phyloP scores from a whole-genome alignment of 192 early-diverging fungal species.

The Mortierella alpina region DNA sequence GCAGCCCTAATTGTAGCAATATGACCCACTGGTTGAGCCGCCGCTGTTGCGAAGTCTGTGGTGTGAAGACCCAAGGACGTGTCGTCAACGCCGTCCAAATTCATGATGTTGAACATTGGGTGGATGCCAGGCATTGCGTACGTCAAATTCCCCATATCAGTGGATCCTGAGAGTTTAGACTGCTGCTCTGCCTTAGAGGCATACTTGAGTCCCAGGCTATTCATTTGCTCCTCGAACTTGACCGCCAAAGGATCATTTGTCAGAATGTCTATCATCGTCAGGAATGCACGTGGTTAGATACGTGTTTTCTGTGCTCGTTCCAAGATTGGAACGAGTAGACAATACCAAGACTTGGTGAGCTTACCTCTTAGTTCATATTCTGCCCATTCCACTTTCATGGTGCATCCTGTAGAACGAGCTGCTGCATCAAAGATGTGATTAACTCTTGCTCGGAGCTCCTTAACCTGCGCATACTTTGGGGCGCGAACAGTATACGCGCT shows the following conservation, averaged over 20 bases:
- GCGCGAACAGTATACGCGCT: slow-evolving; percentile 74
- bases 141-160: slow-evolving; percentile 83
- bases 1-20: slow-evolving; percentile 63
- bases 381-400: slow-evolving; percentile 61
- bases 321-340: background rate
- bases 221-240: slow-evolving; percentile 63
- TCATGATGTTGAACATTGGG: slow-evolving; percentile 50
- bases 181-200: slow-evolving; percentile 47
- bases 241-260: slow-evolving; percentile 65
- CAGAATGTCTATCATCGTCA: slow-evolving; percentile 59
- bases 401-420: slow-evolving; percentile 77
- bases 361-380: slow-evolving; percentile 62
- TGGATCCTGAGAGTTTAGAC: slow-evolving; percentile 59
- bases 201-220: slow-evolving; percentile 47
- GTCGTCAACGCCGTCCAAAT: slow-evolving; percentile 23
- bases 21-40: slow-evolving; percentile 66
- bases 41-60: slow-evolving; percentile 68
- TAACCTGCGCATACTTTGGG: slow-evolving; percentile 57
- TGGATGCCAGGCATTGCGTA: slow-evolving; percentile 67
- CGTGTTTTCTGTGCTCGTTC: too few species aligned
- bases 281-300: too few species aligned
- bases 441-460: slow-evolving; percentile 62
- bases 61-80: slow-evolving; percentile 71
- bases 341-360: background rate
- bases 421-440: slow-evolving; percentile 71